These are phyloP conservation scores for Metschnikowia lunata DNA, from an alignment of 805 yeast species.

Conservation along the genomic window DNA sequence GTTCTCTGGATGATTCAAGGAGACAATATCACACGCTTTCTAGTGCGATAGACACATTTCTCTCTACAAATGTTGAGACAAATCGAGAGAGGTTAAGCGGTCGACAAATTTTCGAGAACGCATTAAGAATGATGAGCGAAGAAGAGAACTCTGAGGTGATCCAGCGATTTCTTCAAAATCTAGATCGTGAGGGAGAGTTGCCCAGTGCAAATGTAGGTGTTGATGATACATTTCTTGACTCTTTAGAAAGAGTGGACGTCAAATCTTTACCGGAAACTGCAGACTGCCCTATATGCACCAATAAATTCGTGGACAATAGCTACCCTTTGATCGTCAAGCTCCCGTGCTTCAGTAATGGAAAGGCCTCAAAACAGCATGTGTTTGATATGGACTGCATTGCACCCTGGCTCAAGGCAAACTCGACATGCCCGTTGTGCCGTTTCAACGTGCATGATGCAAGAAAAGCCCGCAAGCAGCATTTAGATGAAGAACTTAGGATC, in stretches of 20 bases:
- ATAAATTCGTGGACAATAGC: constrained; percentile 62
- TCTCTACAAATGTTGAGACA: constrained; percentile 16
- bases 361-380: constrained; percentile 46
- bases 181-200: constrained; percentile 9
- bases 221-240: constrained; percentile 65
- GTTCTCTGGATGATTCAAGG: constrained; percentile 13
- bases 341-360: constrained; percentile 50
- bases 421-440: constrained; percentile 85
- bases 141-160: constrained; percentile 32
- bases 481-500: constrained; percentile 31
- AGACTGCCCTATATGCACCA: constrained; percentile 83
- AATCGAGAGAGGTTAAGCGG: constrained; percentile 12
- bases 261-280: constrained; percentile 43
- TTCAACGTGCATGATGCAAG: constrained; percentile 52
- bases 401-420: constrained; percentile 76
- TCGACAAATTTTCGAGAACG: constrained; percentile 27
- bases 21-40: constrained; percentile 30
- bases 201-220: constrained; percentile 44
- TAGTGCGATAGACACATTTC: constrained; percentile 33
- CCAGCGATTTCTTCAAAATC: constrained; percentile 22
- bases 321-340: constrained; percentile 77
- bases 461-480: constrained; percentile 24
- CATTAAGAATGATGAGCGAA: constrained; percentile 26
- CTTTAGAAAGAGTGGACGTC: constrained; percentile 61
- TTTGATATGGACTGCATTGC: constrained; percentile 89